Evolutionary conservation across 495 filamentous ascomycete species (phyloP), one percentile per base, ranked within the genome.

Genomic region (Bryoglossum gracile): DNA sequence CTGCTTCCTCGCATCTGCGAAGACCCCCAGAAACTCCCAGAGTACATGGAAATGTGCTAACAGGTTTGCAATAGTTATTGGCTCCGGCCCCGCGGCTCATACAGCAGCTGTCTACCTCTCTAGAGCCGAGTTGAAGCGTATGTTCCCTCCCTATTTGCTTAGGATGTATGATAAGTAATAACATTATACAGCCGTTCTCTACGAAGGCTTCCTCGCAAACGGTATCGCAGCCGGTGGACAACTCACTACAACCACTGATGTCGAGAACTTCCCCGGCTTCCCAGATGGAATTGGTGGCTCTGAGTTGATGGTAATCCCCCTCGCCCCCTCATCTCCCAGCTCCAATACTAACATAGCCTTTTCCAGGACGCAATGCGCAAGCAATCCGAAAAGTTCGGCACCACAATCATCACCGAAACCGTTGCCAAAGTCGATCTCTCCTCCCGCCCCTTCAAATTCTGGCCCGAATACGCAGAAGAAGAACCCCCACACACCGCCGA

Each of bases 231-330:
- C 92, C 40, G 92, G 92, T 59, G 92, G 92, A 25, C 92, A 98
- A 73, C 72, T 98, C 47, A 98, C 92, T 19, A 98, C 92, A 30
- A 98, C 92, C 48, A 96, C 94, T 60, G 92, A 98, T 51, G 81
- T 98, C 46, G 92, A 98, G 75, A 98, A 98, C 71, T 98, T 81
- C 70, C 92, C 92, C 43, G 92, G 92, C 28, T 98, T 95, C 72
- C 86, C 85, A 50, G 75, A 83, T 41, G 88, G 86, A 48, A 87
- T 97, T 60, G 83, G 86, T 63, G 92, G 92, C 32, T 59, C 73
- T 39, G 81, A 86, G 62, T 71, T 98, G 49, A 98, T 98, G 92
- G 79, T 81, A 55, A 25, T 68, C 52, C 24, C 16, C 36, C 16
- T 26, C 18, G 19, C 11, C 18, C n/a, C n/a, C n/a, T n/a, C n/a